Conservation (phyloP, 257 asterid genomes). For the Solanum virginianum region DNA sequence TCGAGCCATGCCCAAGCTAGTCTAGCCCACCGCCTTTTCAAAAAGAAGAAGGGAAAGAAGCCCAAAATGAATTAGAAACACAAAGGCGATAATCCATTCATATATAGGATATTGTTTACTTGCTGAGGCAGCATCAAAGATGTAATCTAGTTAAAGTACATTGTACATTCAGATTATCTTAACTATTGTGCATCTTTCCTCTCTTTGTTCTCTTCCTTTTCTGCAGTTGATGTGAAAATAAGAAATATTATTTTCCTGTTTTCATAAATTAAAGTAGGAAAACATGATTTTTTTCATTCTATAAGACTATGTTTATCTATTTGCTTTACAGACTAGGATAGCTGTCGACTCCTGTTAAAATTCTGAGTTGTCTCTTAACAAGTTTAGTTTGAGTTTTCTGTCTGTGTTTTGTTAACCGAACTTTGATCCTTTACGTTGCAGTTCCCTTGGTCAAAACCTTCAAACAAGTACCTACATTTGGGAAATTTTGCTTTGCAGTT, state of each 20-base stretch:
- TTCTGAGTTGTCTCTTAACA: not conserved
- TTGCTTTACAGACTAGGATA: not conserved
- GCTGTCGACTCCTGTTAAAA: not conserved
- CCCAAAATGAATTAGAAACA: not conserved
- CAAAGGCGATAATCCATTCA: not conserved
- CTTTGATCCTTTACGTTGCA: slow-evolving; percentile 15
- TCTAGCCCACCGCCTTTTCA: not conserved
- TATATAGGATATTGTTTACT: not conserved
- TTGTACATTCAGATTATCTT: not conserved
- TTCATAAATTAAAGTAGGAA: no score
- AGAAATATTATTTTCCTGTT: no score
- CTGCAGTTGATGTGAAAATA: no score
- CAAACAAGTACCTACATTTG: slow-evolving; percentile 78
- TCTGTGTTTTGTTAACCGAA: not conserved
- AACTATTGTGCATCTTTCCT: no score
- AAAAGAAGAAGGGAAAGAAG: not conserved
- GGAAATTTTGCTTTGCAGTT: slow-evolving; percentile 95
- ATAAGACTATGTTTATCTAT: no score
- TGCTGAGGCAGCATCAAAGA: not conserved
- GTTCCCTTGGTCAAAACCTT: slow-evolving; percentile 99
- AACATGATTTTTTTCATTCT: no score
- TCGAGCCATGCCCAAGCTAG: not conserved
- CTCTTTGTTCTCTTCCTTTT: no score
- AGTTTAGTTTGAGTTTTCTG: not conserved
- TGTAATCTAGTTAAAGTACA: not conserved